These are phyloP conservation scores for Ormosia emarginata DNA, from an alignment of 306 rosid species.

Conservation along the genomic window DNA sequence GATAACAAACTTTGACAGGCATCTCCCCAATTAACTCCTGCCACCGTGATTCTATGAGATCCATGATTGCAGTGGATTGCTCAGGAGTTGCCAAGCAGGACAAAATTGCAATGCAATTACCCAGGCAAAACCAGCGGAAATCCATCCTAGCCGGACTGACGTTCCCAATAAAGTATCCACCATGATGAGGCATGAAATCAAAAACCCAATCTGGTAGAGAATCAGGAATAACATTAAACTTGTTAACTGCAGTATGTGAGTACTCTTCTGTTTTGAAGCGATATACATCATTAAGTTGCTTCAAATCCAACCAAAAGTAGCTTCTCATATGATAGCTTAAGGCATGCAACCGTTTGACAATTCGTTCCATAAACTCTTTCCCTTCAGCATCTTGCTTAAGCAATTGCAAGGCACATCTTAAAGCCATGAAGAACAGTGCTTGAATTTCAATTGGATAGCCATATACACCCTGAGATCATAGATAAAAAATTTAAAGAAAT, in stretches of 20 bases:
- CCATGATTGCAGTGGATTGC: constrained; percentile 85
- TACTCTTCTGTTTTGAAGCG: constrained; percentile 93
- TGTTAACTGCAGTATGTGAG: constrained; percentile 90
- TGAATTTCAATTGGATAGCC: constrained; percentile 96
- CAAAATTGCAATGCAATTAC: constrained; percentile 83
- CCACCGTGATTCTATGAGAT: constrained; percentile 88
- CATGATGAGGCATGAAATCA: constrained; percentile 73
- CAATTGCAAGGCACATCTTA: constrained; percentile 79
- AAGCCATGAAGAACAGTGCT: constrained; percentile 94
- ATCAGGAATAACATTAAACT: constrained; percentile 87
- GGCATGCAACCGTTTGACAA: constrained; percentile 72
- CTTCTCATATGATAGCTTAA: constrained; percentile 81
- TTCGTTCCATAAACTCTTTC: constrained; percentile 65
- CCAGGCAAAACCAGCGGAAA: constrained; percentile 87
- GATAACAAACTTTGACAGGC: constrained; percentile 91
- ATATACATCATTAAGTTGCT: constrained; percentile 80
- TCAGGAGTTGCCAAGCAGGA: constrained; percentile 88
- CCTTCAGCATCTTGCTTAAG: constrained; percentile 87
- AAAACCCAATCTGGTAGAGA: constrained; percentile 91
- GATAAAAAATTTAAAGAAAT: constrained; percentile 4
- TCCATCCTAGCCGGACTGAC: constrained; percentile 93
- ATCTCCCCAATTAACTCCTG: constrained; percentile 76
- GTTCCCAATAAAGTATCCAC: constrained; percentile 91
- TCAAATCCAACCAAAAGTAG: constrained; percentile 87
- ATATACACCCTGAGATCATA: constrained; percentile 77